phyloP scores from a whole-genome alignment of 352 stramenopile genomes.

The Phytophthora pini region DNA sequence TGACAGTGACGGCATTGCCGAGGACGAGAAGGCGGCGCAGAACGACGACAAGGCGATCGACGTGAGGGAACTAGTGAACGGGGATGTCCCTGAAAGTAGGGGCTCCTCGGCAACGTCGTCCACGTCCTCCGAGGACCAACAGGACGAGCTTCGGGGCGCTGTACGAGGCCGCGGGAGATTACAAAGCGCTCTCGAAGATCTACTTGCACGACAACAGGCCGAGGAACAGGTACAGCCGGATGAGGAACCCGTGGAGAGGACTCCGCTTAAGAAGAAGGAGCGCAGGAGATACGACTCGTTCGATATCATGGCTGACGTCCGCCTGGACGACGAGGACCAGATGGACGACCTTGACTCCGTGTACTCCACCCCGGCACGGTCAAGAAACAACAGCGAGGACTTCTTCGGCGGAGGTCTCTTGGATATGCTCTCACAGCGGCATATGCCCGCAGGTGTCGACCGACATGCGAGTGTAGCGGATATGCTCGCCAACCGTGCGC shows the following conservation, averaged over 20 bases:
- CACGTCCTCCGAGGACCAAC: constrained; percentile 41
- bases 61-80: constrained; percentile 55
- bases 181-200: constrained; percentile 27
- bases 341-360: constrained; percentile 36
- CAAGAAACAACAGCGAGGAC: constrained; percentile 41
- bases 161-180: constrained; percentile 18
- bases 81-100: constrained; percentile 31
- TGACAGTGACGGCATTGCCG: not conserved
- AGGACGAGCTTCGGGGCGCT: constrained; percentile 15
- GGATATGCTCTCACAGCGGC: constrained; percentile 43
- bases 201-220: constrained; percentile 27
- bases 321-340: constrained; percentile 26
- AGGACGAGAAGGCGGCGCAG: constrained; percentile 38
- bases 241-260: constrained; percentile 23
- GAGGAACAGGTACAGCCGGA: constrained; percentile 25
- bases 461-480: constrained; percentile 42
- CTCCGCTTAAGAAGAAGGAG: constrained; percentile 19
- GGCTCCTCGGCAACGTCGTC: constrained; percentile 38
- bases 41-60: constrained; percentile 67
- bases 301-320: constrained; percentile 38
- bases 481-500: constrained; percentile 35
- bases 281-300: constrained; percentile 43
- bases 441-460: constrained; percentile 41
- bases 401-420: constrained; percentile 34
- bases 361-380: constrained; percentile 33